Evolutionary conservation across 2,329 filamentous ascomycete species (phyloP).

Genomic region (Alternaria tenuissima): DNA sequence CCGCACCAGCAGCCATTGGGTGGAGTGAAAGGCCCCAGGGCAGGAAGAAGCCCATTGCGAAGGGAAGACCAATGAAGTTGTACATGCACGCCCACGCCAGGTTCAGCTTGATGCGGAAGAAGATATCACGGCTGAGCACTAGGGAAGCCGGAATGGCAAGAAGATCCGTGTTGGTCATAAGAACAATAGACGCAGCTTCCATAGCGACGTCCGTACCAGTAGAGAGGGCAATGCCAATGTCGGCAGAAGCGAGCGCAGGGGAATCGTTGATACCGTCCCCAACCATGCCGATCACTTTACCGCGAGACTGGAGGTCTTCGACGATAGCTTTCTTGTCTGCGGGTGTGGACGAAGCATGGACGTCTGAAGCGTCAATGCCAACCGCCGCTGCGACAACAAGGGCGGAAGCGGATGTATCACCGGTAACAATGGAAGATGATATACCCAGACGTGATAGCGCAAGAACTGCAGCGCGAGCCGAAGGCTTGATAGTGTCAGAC

Average conservation of each 20-base stretch:
- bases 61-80: constrained; percentile 88
- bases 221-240: constrained; percentile 91
- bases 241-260: constrained; percentile 88
- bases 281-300: constrained; percentile 91
- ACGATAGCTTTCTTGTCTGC: constrained; percentile 91
- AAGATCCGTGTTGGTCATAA: constrained; percentile 91
- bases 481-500: constrained; percentile 89
- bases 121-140: constrained; percentile 82
- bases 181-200: constrained; percentile 93
- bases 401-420: constrained; percentile 86
- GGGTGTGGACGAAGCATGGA: constrained; percentile 87
- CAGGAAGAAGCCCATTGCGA: constrained; percentile 96
- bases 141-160: constrained; percentile 92
- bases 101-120: constrained; percentile 92
- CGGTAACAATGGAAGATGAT: constrained; percentile 89
- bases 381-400: constrained; percentile 82
- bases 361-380: constrained; percentile 77
- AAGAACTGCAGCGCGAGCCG: constrained; percentile 79
- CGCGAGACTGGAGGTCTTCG: constrained; percentile 73
- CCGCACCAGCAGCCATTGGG: constrained; percentile 91
- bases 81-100: constrained; percentile 92
- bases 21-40: constrained; percentile 88
- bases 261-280: constrained; percentile 98
- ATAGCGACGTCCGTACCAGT: constrained; percentile 96
- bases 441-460: constrained; percentile 87